phyloP scores from a whole-genome alignment of 1,284 basidiomycete species.

The Irpex sp. region DNA sequence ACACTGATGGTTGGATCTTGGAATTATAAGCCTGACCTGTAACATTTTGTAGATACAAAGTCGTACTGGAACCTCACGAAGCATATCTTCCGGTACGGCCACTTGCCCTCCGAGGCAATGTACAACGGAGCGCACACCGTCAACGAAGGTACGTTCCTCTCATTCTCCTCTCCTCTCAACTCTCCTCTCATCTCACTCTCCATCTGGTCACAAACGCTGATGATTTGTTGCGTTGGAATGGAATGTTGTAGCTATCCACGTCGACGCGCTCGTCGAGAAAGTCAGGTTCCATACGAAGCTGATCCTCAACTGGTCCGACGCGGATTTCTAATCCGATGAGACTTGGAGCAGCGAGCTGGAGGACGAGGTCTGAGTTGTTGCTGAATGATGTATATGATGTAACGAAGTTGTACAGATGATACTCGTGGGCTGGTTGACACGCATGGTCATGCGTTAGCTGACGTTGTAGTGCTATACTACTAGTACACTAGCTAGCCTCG shows the following conservation, averaged over 20 bases:
- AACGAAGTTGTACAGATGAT: no score
- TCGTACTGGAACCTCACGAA: constrained; percentile 37
- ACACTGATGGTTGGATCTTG: no score
- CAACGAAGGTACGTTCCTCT: constrained; percentile 27
- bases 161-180: no score
- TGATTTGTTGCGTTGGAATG: no score
- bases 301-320: constrained; percentile 22
- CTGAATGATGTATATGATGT: no score
- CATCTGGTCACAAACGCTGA: background rate
- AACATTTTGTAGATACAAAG: no score
- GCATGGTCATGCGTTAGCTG: no score
- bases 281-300: constrained; percentile 24
- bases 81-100: constrained; percentile 39
- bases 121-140: constrained; percentile 44
- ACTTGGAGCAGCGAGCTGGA: background rate
- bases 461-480: no score
- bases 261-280: constrained; percentile 17
- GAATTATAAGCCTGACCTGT: no score
- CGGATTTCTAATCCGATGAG: background rate
- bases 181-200: background rate
- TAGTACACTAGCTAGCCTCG: no score
- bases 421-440: no score
- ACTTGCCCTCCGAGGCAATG: constrained; percentile 16
- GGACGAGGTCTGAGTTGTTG: no score
- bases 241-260: constrained; percentile 18